Percentiles rank a stretch among this genome's conserved stretches.
phyloP scores from a whole-genome alignment of 1,284 basidiomycete species.

The Ceratorhiza oryzae-sativae region DNA sequence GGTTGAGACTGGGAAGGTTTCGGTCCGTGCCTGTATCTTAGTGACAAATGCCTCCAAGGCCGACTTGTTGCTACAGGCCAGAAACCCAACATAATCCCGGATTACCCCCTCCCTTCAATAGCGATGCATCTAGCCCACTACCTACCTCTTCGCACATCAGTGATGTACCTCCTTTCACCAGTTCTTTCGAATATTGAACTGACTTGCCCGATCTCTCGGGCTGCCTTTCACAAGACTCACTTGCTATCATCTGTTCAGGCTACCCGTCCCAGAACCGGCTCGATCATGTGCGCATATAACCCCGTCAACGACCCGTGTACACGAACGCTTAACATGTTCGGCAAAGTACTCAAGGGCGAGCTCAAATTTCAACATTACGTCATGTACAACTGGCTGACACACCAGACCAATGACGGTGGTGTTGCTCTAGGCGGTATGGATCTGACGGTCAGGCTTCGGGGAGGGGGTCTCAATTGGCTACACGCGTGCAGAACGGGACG shows the following conservation, averaged over 20 bases:
- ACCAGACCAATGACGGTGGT: slow-evolving; percentile 51
- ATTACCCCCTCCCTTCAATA: neutral
- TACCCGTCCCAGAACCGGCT: slow-evolving; percentile 76
- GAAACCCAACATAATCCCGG: slow-evolving; percentile 30
- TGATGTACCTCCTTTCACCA: neutral
- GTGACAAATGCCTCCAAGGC: slow-evolving; percentile 53
- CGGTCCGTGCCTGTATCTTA: slow-evolving; percentile 51
- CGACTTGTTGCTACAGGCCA: slow-evolving; percentile 54
- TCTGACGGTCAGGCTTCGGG: slow-evolving; percentile 53
- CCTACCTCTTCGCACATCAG: slow-evolving; percentile 19
- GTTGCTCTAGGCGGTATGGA: slow-evolving; percentile 51
- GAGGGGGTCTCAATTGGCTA: slow-evolving; percentile 69
- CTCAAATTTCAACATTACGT: slow-evolving; percentile 59
- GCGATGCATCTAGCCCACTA: neutral
- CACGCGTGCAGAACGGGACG: slow-evolving; percentile 71
- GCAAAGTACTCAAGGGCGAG: slow-evolving; percentile 79
- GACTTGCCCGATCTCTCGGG: slow-evolving; percentile 43
- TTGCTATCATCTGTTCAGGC: slow-evolving; percentile 55
- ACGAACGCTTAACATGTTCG: slow-evolving; percentile 77
- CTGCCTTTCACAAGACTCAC: slow-evolving; percentile 50
- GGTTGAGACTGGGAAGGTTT: slow-evolving; percentile 58
- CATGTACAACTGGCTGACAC: slow-evolving; percentile 48
- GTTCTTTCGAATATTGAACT: slow-evolving; percentile 50
- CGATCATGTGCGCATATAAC: slow-evolving; percentile 80
- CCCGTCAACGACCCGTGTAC: slow-evolving; percentile 76